Evolutionary conservation across 1,139 yeast species (phyloP).

Genomic region (Hanseniaspora uvarum): DNA sequence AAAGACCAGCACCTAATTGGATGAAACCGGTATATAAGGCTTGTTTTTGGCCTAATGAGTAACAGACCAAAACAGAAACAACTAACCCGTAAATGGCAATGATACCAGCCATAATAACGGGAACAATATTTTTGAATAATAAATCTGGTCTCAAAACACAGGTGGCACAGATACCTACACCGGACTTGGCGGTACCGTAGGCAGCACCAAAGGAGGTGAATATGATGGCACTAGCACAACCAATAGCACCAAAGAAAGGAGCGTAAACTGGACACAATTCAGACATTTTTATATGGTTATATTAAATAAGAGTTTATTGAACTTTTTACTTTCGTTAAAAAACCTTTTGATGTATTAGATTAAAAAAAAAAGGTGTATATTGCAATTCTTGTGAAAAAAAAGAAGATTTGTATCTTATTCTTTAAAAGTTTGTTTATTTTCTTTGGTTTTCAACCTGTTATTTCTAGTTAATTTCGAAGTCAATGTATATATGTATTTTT

Average conservation of each 20-base stretch:
- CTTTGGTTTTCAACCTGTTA: not conserved
- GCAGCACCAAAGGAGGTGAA: constrained; percentile 99
- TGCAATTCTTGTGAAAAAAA: not conserved
- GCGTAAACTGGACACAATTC: constrained; percentile 33
- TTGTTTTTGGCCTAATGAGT: constrained; percentile 78
- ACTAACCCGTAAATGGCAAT: constrained; percentile 98
- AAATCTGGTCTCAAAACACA: constrained; percentile 95
- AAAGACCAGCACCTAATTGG: constrained; percentile 95
- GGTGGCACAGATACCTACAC: constrained; percentile 98
- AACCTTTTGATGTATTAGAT: not conserved
- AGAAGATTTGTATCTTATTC: not conserved
- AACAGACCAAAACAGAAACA: constrained; percentile 89
- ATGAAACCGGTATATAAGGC: constrained; percentile 95
- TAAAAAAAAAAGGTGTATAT: not conserved
- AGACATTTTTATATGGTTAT: constrained; percentile 9
- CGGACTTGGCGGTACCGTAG: constrained; percentile 98
- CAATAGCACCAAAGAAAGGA: constrained; percentile 94
- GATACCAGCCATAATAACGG: constrained; percentile 99
- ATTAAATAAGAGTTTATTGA: not conserved
- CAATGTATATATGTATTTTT: not conserved
- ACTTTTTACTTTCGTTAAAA: not conserved
- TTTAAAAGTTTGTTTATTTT: not conserved
- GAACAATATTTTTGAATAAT: constrained; percentile 80
- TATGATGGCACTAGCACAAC: constrained; percentile 97
- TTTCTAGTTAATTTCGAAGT: not conserved